These are phyloP conservation scores for Stenogyne calaminthoides DNA, from an alignment of 305 asterid genomes.

Conservation along the genomic window DNA sequence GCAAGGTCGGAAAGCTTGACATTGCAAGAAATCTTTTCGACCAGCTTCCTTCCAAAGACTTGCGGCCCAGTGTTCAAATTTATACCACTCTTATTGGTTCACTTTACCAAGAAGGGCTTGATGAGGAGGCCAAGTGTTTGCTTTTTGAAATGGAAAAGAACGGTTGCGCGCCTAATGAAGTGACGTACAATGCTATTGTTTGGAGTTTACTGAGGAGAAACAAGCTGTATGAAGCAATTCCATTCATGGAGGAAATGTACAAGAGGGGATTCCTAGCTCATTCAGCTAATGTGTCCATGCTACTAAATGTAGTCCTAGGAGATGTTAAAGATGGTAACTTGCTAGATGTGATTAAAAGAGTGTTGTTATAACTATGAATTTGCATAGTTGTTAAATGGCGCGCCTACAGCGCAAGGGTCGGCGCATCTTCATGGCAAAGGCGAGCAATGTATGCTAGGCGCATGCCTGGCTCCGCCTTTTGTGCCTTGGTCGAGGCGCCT, in stretches of 20 bases:
- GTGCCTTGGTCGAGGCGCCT: not conserved
- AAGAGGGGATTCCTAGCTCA: not conserved
- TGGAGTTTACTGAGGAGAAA: not conserved
- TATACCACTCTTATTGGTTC: not conserved
- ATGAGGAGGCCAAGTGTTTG: not conserved
- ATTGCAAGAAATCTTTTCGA: not conserved
- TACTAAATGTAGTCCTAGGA: not conserved
- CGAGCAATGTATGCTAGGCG: not conserved
- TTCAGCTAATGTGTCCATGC: not conserved
- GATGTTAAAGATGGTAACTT: not conserved
- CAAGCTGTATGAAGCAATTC: not conserved
- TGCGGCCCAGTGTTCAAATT: not conserved
- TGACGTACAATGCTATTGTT: not conserved
- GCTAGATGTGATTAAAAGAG: not conserved
- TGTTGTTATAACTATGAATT: not conserved
- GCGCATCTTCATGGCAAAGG: not conserved
- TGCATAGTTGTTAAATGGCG: not conserved
- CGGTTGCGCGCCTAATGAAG: not conserved
- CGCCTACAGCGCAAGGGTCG: not conserved
- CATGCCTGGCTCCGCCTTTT: not conserved
- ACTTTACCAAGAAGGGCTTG: not conserved
- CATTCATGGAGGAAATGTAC: not conserved
- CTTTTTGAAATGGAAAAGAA: not conserved
- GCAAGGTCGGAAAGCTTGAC: not conserved
- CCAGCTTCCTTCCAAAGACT: not conserved